phyloP scores from a whole-genome alignment of 2,329 filamentous ascomycete species.

The Thielaviopsis punctulata region DNA sequence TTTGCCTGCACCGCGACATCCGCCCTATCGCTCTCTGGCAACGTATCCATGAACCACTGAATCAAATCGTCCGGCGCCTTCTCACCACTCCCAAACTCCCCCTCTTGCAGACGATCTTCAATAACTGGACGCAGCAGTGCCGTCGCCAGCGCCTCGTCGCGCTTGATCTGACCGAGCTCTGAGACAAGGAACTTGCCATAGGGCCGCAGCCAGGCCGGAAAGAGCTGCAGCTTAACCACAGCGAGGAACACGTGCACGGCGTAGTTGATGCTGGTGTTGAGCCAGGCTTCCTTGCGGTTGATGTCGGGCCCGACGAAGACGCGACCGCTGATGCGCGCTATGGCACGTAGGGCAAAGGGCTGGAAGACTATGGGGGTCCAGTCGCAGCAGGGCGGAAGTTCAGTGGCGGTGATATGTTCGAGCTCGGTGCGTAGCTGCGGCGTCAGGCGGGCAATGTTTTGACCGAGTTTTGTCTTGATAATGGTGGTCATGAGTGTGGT shows the following conservation, averaged over 20 bases:
- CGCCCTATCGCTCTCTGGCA: conserved; percentile 23
- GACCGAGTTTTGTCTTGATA: conserved; percentile 29
- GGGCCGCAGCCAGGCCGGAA: conserved; percentile 32
- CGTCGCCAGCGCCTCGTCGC: conserved; percentile 26
- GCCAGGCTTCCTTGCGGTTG: conserved; percentile 35
- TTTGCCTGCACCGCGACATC: conserved; percentile 24
- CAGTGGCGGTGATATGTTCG: conserved; percentile 27
- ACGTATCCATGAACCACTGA: conserved; percentile 27
- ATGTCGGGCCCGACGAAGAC: conserved; percentile 34
- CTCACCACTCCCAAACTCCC: conserved; percentile 20
- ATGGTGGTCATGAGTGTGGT: conserved; percentile 27
- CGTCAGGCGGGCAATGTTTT: conserved; percentile 28
- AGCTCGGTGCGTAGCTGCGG: conserved; percentile 30
- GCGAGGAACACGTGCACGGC: conserved; percentile 31
- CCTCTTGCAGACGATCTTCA: conserved; percentile 26
- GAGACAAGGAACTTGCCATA: conserved; percentile 28
- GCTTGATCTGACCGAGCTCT: conserved; percentile 27
- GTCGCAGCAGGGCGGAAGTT: conserved; percentile 34
- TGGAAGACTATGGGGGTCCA: conserved; percentile 39
- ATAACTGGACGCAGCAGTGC: conserved; percentile 28
- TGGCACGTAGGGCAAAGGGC: conserved; percentile 31
- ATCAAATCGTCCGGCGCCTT: conserved; percentile 26
- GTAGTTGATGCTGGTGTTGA: conserved; percentile 33
- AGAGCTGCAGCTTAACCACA: conserved; percentile 32
- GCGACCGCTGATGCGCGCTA: conserved; percentile 35